These are phyloP conservation scores for Pyropia yezoensis DNA, from an alignment of 23 red algal species.

Conservation along the genomic window DNA sequence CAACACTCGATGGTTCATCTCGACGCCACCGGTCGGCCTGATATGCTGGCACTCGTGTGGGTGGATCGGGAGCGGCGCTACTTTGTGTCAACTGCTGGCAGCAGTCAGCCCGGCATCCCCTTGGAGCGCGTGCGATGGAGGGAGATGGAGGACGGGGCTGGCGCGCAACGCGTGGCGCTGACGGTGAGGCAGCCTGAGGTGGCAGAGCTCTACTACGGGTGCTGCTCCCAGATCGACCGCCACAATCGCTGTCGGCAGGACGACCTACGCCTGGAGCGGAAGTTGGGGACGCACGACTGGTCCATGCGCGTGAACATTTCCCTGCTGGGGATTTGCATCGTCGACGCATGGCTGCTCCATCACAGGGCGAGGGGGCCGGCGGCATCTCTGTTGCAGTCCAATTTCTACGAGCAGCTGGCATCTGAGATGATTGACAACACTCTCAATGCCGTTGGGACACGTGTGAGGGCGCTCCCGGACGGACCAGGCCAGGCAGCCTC, in stretches of 20 bases:
- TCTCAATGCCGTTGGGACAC: conserved; percentile 12
- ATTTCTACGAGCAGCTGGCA: conserved; percentile 12
- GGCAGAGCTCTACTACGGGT: no score
- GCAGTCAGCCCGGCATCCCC: background rate
- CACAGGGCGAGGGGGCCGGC: background rate
- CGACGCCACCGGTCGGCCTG: background rate
- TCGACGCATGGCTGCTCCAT: conserved; percentile 15
- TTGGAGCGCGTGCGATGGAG: background rate
- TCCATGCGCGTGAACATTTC: conserved; percentile 1
- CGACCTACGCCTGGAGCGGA: no score
- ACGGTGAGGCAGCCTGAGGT: no score
- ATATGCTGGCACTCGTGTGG: conserved; percentile 5
- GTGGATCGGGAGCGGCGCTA: conserved; percentile 4
- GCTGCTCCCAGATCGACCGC: no score
- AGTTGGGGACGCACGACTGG: conserved; percentile 11
- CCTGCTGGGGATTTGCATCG: conserved; percentile 12
- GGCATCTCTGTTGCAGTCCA: background rate
- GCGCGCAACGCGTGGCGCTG: no score
- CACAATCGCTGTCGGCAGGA: no score
- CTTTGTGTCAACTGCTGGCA: conserved; percentile 6
- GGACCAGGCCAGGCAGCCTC: no score
- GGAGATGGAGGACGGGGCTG: background rate
- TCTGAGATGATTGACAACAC: conserved; percentile 7
- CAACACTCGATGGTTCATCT: background rate
- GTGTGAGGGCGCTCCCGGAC: no score